phyloP scores from a whole-genome alignment of 2,329 filamentous ascomycete species.

The Bipolaris cookei region DNA sequence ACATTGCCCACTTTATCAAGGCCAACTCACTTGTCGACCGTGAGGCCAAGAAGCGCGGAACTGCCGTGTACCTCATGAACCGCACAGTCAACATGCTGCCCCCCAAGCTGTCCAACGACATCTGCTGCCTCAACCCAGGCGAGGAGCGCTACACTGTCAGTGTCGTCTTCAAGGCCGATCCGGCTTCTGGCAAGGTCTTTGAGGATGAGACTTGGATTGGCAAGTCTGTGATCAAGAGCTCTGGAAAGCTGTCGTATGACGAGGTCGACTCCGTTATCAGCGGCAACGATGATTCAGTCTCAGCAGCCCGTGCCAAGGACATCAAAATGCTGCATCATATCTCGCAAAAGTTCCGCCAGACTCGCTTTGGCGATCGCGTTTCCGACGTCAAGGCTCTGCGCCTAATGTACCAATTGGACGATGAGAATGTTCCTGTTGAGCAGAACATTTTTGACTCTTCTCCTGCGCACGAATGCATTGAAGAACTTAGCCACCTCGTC shows the following conservation, averaged over 20 bases:
- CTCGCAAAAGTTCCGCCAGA: conserved; percentile 88
- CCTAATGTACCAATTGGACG: conserved; percentile 90
- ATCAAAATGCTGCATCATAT: conserved; percentile 81
- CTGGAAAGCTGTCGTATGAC: conserved; percentile 80
- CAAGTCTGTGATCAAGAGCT: conserved; percentile 90
- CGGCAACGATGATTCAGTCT: conserved; percentile 69
- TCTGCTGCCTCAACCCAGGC: conserved; percentile 86
- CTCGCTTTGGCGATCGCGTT: conserved; percentile 79
- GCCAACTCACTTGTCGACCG: conserved; percentile 92
- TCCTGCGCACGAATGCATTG: conserved; percentile 86
- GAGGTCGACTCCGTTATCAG: conserved; percentile 84
- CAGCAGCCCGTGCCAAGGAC: conserved; percentile 72
- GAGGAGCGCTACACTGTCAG: conserved; percentile 90
- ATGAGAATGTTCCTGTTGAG: conserved; percentile 97
- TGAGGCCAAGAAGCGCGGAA: conserved; percentile 97
- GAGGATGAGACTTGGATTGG: conserved; percentile 94
- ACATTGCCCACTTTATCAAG: conserved; percentile 97
- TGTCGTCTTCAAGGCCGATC: conserved; percentile 89
- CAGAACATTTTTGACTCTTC: conserved; percentile 95
- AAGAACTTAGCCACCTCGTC: conserved; percentile 92
- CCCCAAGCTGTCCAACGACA: conserved; percentile 79
- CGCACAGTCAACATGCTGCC: conserved; percentile 87
- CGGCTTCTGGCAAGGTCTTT: conserved; percentile 75
- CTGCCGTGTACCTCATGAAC: conserved; percentile 93
- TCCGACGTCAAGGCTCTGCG: conserved; percentile 84